Evolutionary conservation across 169 alveolate species (phyloP), one percentile per base, ranked within the genome.

Genomic region (Plasmodium inui): DNA sequence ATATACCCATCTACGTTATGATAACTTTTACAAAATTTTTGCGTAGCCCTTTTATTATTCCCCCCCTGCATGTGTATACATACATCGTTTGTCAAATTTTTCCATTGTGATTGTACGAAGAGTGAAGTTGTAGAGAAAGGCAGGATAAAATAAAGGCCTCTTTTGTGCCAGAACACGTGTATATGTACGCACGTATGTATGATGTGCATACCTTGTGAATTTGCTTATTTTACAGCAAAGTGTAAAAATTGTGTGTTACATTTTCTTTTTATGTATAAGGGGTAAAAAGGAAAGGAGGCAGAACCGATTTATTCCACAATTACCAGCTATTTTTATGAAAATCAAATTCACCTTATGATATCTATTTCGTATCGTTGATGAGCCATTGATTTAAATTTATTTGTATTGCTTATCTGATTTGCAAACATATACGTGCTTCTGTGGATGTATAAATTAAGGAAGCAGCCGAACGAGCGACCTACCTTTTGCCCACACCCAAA

Each of bases 71-170:
- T 39, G 19, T 39, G 44, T 67, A 22, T 76, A 78, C 44, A 79
- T 44, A 78, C 37, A 88, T 28, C 61, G 61, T 57, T 88, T 88
- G 83, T 78, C 83, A 78, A 78, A 72, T 22, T 5, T 57, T 76
- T 76, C 79, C 71, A 78, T 78, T 88, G 89, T 88, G 94, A 83
- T 88, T 88, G 88, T 79, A 79, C 70, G 50, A 22, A 78, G 82
- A 72, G 30, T 88, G 70, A 55, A 37, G 72, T 37, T 39, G 70
- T 34, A 88, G 71, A 57, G 72, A 57, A 79, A n/a, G 39, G 67
- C 44, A 46, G 81, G 81, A 28, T n/a, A 88, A 32, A 32, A 26
- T 32, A 74, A 26, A 30, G 32, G 34, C 28, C 30, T 26, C 61
- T 73, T 74, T 84, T 61, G 55, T 55, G 55, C 55, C 26, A 84